Percentiles rank a stretch among this genome's conserved stretches.
Conservation (phyloP, 108 stramenopile species). For the Skeletonema costatum region DNA sequence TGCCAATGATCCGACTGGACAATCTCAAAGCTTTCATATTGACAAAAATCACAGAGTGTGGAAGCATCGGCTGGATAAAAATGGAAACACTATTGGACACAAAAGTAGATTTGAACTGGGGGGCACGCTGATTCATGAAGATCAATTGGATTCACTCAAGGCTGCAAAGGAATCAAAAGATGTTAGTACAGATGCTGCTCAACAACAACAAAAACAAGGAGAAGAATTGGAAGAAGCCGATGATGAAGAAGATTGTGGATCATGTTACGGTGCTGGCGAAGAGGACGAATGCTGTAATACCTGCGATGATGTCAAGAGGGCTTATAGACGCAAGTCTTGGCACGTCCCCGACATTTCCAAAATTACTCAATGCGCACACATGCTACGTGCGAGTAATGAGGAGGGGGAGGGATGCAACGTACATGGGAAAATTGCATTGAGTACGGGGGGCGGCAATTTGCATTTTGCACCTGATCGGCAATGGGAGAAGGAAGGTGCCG, state of each 20-base stretch:
- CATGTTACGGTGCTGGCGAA: conserved; percentile 95
- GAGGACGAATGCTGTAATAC: conserved; percentile 95
- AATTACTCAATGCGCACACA: conserved; percentile 67
- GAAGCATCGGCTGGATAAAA: conserved; percentile 75
- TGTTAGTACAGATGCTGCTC: not conserved
- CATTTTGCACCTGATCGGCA: conserved; percentile 92
- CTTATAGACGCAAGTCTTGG: conserved; percentile 92
- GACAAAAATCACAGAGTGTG: conserved; percentile 76
- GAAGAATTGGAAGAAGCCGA: conserved; percentile 23
- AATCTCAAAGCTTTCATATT: conserved; percentile 83
- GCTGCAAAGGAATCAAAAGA: conserved; percentile 10
- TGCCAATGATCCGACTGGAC: conserved; percentile 91
- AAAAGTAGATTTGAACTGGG: conserved; percentile 82
- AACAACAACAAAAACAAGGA: conserved; percentile 13
- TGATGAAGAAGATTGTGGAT: conserved; percentile 80
- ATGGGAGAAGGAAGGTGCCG: conserved; percentile 51
- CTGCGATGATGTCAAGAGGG: conserved; percentile 93
- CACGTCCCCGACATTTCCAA: conserved; percentile 53
- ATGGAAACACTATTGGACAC: conserved; percentile 43
- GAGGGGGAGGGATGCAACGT: conserved; percentile 94
- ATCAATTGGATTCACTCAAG: conserved; percentile 47
- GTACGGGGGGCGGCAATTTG: conserved; percentile 90
- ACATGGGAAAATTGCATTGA: conserved; percentile 84
- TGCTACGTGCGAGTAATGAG: conserved; percentile 30
- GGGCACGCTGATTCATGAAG: conserved; percentile 63